Base-by-base conservation (phyloP, 2,329 filamentous ascomycete species). In the Botrytis squamosa region DNA sequence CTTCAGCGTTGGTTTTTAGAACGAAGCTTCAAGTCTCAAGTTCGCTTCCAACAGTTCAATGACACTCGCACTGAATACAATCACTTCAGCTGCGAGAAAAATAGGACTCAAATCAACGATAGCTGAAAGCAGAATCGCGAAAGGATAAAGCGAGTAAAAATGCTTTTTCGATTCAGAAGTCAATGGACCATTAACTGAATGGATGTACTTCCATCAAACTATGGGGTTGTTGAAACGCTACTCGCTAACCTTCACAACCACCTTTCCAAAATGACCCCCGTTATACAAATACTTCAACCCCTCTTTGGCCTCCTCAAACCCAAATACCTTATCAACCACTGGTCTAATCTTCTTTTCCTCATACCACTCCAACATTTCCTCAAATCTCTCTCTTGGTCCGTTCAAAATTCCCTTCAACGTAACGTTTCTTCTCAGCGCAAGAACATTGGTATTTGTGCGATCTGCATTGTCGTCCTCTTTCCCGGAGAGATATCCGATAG, bases 391-490 rank as follows among this genome's bases (percentile, higher is more conserved):
- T 72, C 85, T 85, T 0, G 90, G 89, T 0, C 90, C 90, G 79
- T 91, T 91, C 42, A 91, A 77, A 10, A 92, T 86, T 0, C 90
- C 85, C 77, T 85, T 85, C 69, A 86, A 79, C 46, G 85, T 86
- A 22, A 85, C 84, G 75, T 86, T 86, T 74, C 72, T 71, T 72
- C 83, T 76, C 75, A 85, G 75, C n/a, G 85, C 85, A 72, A 87
- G 82, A 42, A 92, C 81, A 77, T 91, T 92, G 22, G 90, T 86
- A 75, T 91, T 90, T 12, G 87, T 83, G 63, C 87, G 80, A 80
- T 89, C 87, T 0, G 84, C 86, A 7, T 82, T 81, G 0, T 84
- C 84, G 77, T 91, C 89, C 74, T 88, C 83, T 80, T 91, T 85
- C 18, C 86, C 86, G 2, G 83, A 84, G 1, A 86, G 78, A 77